Evolutionary conservation across 495 filamentous ascomycete genomes (phyloP).

Genomic region (Penicillium canariense): DNA sequence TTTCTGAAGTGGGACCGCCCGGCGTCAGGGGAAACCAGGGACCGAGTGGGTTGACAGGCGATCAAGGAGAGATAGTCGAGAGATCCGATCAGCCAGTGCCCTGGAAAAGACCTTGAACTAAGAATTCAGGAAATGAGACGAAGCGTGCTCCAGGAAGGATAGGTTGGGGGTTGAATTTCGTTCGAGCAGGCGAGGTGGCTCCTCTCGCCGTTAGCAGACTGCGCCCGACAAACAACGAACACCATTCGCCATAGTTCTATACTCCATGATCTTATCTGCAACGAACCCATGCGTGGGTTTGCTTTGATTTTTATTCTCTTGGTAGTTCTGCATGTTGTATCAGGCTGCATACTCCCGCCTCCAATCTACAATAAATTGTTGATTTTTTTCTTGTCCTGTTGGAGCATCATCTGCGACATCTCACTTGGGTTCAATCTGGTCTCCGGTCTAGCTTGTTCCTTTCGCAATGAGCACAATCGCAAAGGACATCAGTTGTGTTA

Average conservation of each 20-base stretch:
- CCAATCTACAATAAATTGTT: background rate
- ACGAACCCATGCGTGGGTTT: background rate
- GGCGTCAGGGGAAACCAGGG: slow-evolving; percentile 34
- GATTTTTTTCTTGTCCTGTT: background rate
- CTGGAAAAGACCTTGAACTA: background rate
- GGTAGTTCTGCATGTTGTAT: background rate
- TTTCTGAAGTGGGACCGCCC: slow-evolving; percentile 30
- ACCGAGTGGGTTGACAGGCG: slow-evolving; percentile 20
- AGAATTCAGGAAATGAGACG: background rate
- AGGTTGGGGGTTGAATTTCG: slow-evolving; percentile 18
- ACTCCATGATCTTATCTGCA: background rate
- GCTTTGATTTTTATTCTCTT: background rate
- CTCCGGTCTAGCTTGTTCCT: background rate
- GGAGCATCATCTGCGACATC: background rate
- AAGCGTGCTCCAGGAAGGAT: slow-evolving; percentile 7
- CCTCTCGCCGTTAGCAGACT: slow-evolving; percentile 3
- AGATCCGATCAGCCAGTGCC: slow-evolving; percentile 3
- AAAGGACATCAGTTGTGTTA: no score
- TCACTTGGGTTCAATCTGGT: background rate
- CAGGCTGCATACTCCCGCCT: background rate
- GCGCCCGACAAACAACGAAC: background rate
- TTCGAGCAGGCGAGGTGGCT: slow-evolving; percentile 22
- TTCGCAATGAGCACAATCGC: background rate
- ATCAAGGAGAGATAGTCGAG: background rate
- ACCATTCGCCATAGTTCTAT: background rate